Evolutionary conservation across 208 protist genomes (phyloP), one percentile per base, ranked within the genome.

Genomic region (Leishmania tarentolae): DNA sequence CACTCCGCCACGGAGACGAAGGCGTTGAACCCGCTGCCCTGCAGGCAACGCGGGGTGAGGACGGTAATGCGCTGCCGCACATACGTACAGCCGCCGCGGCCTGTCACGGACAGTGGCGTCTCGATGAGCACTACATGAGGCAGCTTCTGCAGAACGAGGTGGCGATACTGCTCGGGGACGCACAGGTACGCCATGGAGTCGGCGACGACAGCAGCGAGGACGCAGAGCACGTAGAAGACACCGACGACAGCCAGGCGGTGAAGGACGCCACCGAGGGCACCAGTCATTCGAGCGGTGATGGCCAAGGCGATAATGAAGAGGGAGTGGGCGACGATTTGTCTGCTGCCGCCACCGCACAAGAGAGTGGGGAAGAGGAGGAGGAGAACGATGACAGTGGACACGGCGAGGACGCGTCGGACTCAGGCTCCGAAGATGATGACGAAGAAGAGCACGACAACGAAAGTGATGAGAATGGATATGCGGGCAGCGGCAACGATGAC

Each of bases 51-150:
- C 19, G 59, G n/a, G 7, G 50, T 6, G 76, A 53, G 8, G 42
- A 56, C 21, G 42, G 28, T 31, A 50, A 13, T 44, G 57, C 46
- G 17, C 13, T 74, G 53, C 31, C 40, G 40, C 57, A 76, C 75
- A 35, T 81, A 40, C 65, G n/a, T 11, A 52, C 61, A 28, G 79
- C 69, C 47, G 82, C 85, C 0, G 63, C 73, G n/a, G 69, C 66
- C 59, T 91, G 81, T 82, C 44, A 74, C 65, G 73, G 81, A 40
- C 80, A 83, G 37, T 87, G 87, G 87, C 85, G 86, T 19, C 80
- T 85, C 65, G 79, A 86, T 35, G 91, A 94, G 65, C 74, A 80
- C 44, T 94, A 91, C 78, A 86, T 93, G 82, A 76, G 78, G 35
- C 83, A 83, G 52, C 82, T 92, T 9, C 82, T 94, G 59, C 63